Conservation (phyloP, 192 early-diverging fungal genomes). For the Podila epicladia region DNA sequence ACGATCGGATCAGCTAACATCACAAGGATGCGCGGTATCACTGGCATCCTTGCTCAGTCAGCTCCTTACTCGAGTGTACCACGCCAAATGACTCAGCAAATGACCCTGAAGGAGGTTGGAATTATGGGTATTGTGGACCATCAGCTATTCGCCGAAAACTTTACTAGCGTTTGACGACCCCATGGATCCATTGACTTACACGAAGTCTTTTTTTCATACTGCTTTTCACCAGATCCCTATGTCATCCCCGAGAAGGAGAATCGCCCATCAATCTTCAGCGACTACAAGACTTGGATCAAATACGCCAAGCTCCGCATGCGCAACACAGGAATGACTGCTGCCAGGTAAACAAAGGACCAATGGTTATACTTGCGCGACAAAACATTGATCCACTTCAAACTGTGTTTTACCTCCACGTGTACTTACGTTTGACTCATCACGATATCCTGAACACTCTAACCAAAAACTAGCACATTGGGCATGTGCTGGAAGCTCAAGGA, state of each 20-base stretch:
- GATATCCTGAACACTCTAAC: no score
- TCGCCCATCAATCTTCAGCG: conserved; percentile 53
- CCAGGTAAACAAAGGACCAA: conserved; percentile 11
- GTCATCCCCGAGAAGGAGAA: conserved; percentile 59
- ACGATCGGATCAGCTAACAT: conserved; percentile 19
- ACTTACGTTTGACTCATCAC: no score
- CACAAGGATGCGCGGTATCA: conserved; percentile 21
- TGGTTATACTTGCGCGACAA: no score
- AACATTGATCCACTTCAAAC: no score
- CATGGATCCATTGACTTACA: neutral
- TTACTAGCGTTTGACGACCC: no score
- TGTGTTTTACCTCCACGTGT: no score
- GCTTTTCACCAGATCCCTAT: conserved; percentile 52
- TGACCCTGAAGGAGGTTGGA: conserved; percentile 41
- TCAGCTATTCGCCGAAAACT: no score
- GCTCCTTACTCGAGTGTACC: conserved; percentile 46
- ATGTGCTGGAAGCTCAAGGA: conserved; percentile 61
- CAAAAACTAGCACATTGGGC: conserved; percentile 48
- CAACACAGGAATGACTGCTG: conserved; percentile 54
- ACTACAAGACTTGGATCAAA: conserved; percentile 61
- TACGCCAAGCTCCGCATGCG: conserved; percentile 60
- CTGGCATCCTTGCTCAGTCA: conserved; percentile 29
- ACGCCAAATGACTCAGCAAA: conserved; percentile 39
- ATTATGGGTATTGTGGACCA: conserved; percentile 30
- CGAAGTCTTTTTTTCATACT: neutral